Evolutionary conservation across 192 early-diverging fungal species (phyloP).

Genomic region (Neocallimastix lanati): DNA sequence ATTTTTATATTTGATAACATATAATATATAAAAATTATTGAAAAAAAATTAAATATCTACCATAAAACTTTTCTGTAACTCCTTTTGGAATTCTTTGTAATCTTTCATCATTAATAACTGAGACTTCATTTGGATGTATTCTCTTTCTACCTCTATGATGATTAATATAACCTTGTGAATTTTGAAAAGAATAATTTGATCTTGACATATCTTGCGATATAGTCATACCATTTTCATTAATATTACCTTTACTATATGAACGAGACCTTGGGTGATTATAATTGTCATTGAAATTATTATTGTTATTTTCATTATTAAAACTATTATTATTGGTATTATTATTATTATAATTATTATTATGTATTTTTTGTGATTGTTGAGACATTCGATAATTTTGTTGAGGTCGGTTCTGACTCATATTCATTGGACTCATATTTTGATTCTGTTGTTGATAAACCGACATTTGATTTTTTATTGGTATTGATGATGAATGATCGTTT

Average conservation of each 20-base stretch:
- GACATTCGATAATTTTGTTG: not conserved
- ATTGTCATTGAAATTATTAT: not conserved
- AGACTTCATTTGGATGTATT: conserved; percentile 11
- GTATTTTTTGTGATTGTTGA: not conserved
- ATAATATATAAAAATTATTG: too few relatives aligned
- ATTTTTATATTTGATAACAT: too few relatives aligned
- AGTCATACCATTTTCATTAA: not conserved
- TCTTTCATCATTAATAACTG: conserved; percentile 18
- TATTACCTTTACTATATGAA: not conserved
- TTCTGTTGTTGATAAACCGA: not conserved
- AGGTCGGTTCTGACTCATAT: not conserved
- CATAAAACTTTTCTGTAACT: conserved; percentile 7
- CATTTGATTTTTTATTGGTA: not conserved
- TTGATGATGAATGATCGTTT: not conserved
- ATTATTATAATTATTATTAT: not conserved
- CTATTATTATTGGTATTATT: not conserved
- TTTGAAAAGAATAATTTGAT: not conserved
- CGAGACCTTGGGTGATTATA: not conserved
- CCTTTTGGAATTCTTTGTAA: conserved; percentile 4
- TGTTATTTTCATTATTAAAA: not conserved
- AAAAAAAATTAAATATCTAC: not conserved
- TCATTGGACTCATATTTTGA: not conserved
- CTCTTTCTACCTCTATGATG: conserved; percentile 5
- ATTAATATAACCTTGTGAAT: not conserved
- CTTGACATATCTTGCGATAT: not conserved